These are phyloP conservation scores for Pyrenophora teres DNA, from an alignment of 2,329 filamentous ascomycete species.

Conservation along the genomic window DNA sequence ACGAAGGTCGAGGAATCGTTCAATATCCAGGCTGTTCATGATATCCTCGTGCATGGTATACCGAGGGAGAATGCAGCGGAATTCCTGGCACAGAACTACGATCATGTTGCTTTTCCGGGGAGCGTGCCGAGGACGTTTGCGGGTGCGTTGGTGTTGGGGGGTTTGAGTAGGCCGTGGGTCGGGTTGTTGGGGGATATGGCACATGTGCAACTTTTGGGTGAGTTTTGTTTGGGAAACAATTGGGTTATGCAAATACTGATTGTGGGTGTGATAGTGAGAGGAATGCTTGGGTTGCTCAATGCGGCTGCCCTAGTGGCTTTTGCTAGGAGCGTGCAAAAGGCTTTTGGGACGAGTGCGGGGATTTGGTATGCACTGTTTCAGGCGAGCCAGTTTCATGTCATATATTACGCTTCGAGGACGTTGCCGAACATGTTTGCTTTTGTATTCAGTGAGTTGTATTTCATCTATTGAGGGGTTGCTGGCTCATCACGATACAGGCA, in stretches of 20 bases:
- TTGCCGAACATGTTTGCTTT: slow-evolving; percentile 98
- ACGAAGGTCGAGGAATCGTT: slow-evolving; percentile 99
- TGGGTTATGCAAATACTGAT: slow-evolving; percentile 2
- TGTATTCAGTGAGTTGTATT: slow-evolving; percentile 67
- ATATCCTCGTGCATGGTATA: slow-evolving; percentile 81
- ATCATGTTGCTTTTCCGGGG: slow-evolving; percentile 89
- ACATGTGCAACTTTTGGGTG: slow-evolving; percentile 63
- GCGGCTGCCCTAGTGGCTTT: slow-evolving; percentile 70
- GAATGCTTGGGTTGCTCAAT: slow-evolving; percentile 78
- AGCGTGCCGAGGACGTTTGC: slow-evolving; percentile 90
- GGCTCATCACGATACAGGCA: slow-evolving; percentile 56
- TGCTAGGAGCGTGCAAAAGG: slow-evolving; percentile 63
- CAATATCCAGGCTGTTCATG: slow-evolving; percentile 92
- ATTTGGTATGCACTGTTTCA: slow-evolving; percentile 82
- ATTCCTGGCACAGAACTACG: slow-evolving; percentile 69
- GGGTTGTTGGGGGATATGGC: slow-evolving; percentile 60
- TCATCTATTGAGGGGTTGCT: not conserved
- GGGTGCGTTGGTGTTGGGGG: slow-evolving; percentile 77
- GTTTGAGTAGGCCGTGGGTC: slow-evolving; percentile 70
- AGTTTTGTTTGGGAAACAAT: slow-evolving; percentile 9
- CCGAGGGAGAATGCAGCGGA: slow-evolving; percentile 61
- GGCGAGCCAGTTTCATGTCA: slow-evolving; percentile 84
- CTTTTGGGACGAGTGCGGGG: slow-evolving; percentile 70
- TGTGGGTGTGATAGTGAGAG: slow-evolving; percentile 61
- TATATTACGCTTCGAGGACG: slow-evolving; percentile 90